Conservation (phyloP, 1,139 yeast genomes). For the Geotrichum australiense region DNA sequence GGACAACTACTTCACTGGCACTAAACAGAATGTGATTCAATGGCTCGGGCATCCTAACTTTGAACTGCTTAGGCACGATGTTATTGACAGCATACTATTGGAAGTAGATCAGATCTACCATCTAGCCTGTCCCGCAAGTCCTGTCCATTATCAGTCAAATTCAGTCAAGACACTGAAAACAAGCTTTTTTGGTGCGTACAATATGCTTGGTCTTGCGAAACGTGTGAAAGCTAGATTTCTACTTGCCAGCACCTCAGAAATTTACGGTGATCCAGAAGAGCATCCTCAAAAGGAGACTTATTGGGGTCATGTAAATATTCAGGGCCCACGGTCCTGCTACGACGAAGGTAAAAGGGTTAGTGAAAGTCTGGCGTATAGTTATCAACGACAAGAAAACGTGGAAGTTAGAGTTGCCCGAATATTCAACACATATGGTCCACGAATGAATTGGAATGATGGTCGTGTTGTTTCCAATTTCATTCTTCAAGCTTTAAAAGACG, state of each 20-base stretch:
- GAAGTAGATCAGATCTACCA: conserved; percentile 29
- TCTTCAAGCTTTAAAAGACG: conserved; percentile 25
- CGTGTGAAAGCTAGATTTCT: conserved; percentile 27
- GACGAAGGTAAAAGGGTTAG: conserved; percentile 29
- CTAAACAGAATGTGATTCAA: conserved; percentile 24
- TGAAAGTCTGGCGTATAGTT: conserved; percentile 26
- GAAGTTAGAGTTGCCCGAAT: conserved; percentile 28
- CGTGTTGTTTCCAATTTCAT: conserved; percentile 28
- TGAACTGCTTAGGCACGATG: conserved; percentile 27
- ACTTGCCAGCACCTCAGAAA: conserved; percentile 26
- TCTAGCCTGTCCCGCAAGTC: conserved; percentile 27
- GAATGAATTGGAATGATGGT: conserved; percentile 30
- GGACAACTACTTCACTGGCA: conserved; percentile 28
- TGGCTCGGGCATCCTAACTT: conserved; percentile 29
- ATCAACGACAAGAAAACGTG: conserved; percentile 24
- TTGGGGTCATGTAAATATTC: conserved; percentile 27
- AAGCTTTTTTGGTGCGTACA: conserved; percentile 27
- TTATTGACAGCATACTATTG: conserved; percentile 25
- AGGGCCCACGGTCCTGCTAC: conserved; percentile 28
- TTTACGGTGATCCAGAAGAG: conserved; percentile 28
- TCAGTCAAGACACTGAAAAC: conserved; percentile 28
- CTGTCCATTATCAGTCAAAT: conserved; percentile 28
- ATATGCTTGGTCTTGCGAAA: conserved; percentile 28
- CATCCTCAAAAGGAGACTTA: conserved; percentile 28
- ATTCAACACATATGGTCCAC: conserved; percentile 28